These are phyloP conservation scores for Penicillium daleae DNA, from an alignment of 495 filamentous ascomycete species.

Conservation along the genomic window DNA sequence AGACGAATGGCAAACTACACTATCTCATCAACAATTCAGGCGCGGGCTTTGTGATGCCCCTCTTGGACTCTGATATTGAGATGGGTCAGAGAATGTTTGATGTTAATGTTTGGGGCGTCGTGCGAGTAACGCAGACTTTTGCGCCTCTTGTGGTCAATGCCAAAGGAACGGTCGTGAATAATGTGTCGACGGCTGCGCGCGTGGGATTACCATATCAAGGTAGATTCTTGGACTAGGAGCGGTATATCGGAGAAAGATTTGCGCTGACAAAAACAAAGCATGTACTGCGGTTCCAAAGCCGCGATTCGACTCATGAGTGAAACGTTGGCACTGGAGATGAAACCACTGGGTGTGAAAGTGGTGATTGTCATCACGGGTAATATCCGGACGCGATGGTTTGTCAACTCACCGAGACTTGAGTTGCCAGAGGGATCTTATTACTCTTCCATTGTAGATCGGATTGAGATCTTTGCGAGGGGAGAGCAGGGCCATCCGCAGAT, in stretches of 20 bases:
- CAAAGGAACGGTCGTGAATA: neutral
- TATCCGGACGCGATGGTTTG: neutral
- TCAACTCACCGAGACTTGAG: neutral
- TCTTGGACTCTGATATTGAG: slow-evolving; percentile 51
- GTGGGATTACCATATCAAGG: slow-evolving; percentile 2
- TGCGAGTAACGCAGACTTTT: neutral
- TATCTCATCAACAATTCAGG: slow-evolving; percentile 63
- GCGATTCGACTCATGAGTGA: neutral
- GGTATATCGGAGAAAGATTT: neutral
- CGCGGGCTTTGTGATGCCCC: slow-evolving; percentile 42
- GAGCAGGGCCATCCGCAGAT: neutral
- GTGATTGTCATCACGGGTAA: neutral
- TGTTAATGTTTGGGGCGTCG: slow-evolving; percentile 53
- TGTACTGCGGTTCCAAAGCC: neutral
- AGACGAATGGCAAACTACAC: slow-evolving; percentile 41
- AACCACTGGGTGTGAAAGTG: neutral
- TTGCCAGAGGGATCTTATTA: neutral
- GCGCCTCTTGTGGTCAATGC: neutral
- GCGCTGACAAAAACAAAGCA: neutral
- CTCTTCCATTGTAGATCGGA: neutral
- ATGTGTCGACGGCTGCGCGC: neutral
- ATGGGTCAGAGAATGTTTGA: slow-evolving; percentile 51
- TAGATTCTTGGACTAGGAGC: neutral
- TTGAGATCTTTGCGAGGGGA: neutral
- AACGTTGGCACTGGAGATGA: neutral